A percentile compares a stretch with the other conserved stretches of the same genome.
Conservation (phyloP, 371 early-diverging fungal genomes). For the Rhizomucor pusillus region DNA sequence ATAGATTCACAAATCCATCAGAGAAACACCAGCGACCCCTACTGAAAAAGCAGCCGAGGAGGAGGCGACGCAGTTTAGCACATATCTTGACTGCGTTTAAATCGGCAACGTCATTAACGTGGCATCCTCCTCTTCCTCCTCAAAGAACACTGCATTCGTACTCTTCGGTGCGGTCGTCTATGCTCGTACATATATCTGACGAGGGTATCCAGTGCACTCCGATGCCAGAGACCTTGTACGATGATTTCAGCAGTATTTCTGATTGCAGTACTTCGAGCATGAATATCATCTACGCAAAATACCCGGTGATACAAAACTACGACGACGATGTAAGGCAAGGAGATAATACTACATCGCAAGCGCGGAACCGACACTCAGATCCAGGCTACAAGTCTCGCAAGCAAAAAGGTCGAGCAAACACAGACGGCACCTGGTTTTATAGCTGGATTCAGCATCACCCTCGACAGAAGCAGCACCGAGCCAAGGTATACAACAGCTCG, state of each 20-base stretch:
- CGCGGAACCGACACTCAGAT: not conserved
- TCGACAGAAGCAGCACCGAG: not conserved
- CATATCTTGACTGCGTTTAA: not conserved
- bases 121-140: too few relatives aligned
- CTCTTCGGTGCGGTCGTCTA: conserved; percentile 2
- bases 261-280: not conserved
- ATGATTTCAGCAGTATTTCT: not conserved
- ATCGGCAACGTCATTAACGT: not conserved
- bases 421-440: conserved; percentile 4
- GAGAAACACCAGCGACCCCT: not conserved
- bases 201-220: not conserved
- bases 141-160: not conserved
- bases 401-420: not conserved
- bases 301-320: not conserved
- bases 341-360: not conserved
- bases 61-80: not conserved
- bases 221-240: not conserved
- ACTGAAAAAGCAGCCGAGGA: not conserved
- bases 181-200: conserved; percentile 1
- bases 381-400: not conserved
- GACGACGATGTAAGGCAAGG: too few relatives aligned
- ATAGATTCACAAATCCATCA: not conserved
- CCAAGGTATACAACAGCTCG: not conserved
- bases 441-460: conserved; percentile 6
- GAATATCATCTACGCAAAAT: not conserved